Base-by-base conservation (phyloP, 139 green algal genomes). In the Chlamydomonas incerta region DNA sequence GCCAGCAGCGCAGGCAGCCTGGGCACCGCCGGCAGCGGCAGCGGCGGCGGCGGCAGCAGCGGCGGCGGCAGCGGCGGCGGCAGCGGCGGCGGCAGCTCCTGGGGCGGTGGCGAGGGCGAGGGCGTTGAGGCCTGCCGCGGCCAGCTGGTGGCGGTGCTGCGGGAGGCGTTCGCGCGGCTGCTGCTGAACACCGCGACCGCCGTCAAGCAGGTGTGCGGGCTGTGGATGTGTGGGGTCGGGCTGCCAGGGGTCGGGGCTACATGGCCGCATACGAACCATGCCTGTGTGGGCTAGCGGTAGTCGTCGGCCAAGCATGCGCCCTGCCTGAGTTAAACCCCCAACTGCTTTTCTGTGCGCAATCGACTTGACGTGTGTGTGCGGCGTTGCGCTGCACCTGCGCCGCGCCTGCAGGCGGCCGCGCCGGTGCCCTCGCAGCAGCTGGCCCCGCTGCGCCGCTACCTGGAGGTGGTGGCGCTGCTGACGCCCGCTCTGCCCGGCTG, bases 81-180 rank as follows among this genome's bases (percentile, higher is more conserved):
- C 10, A 28, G 29, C 65, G 31, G 67, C 33, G 67, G 33, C 33
- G 8, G 41, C 41, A 26, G 57, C 13, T 17, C 13, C 67, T 5
- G 31, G n/a, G 65, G 31, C 65, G 13, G 33, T 15, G 33, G 33
- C 20, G 33, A 50, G 67, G 67, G 5, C 2, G 67, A 72, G 67
- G 67, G 31, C 10, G 18, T 72, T 33, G 28, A 52, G 46, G 21
- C 58, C 13, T 85, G 79, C 66, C 65, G 79, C 0, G 18, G 37
- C 13, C 79, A 85, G 79, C 66, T 85, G 65, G 26, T 85, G 50
- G 79, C 41, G 24, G 47, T 34, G 29, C 37, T 85, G 26, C 66
- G 79, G 8, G 79, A 85, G 1, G 69, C 62, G 47, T 85, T 85
- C 50, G 62, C 79, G n/a, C 46, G 75, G 47, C 66, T 85, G 20